These are phyloP conservation scores for Alternaria gaisen DNA, from an alignment of 2,329 filamentous ascomycete species.

Conservation along the genomic window DNA sequence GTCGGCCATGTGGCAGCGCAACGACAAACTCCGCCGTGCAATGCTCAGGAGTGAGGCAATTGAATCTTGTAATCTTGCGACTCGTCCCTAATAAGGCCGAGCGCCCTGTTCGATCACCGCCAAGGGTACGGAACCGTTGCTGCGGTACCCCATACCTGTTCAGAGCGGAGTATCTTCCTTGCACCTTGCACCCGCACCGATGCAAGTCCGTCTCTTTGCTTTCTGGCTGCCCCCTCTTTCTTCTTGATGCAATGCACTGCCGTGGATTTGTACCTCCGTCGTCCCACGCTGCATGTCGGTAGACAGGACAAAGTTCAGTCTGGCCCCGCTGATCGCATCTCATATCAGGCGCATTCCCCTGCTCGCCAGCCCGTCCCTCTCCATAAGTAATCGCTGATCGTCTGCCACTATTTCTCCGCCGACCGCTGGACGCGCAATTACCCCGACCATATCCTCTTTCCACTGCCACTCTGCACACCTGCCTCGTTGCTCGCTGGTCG, in stretches of 20 bases:
- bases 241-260: slow-evolving; percentile 37
- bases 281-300: slow-evolving; percentile 35
- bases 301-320: slow-evolving; percentile 25
- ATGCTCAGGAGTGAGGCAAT: slow-evolving; percentile 19
- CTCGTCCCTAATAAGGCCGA: slow-evolving; percentile 19
- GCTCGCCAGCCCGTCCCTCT: slow-evolving; percentile 34
- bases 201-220: slow-evolving; percentile 28
- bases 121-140: slow-evolving; percentile 32
- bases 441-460: neutral
- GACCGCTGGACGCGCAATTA: slow-evolving; percentile 1
- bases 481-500: slow-evolving; percentile 25
- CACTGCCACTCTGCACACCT: neutral
- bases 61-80: slow-evolving; percentile 10
- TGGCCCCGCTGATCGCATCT: slow-evolving; percentile 41
- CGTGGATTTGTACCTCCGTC: slow-evolving; percentile 35
- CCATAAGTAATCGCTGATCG: slow-evolving; percentile 33
- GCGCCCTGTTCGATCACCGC: slow-evolving; percentile 25
- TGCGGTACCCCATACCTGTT: slow-evolving; percentile 25
- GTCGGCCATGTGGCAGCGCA: slow-evolving; percentile 13
- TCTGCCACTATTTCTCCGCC: slow-evolving; percentile 16
- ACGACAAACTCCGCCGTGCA: slow-evolving; percentile 10
- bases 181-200: slow-evolving; percentile 19
- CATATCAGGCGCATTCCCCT: slow-evolving; percentile 34
- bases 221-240: slow-evolving; percentile 26
- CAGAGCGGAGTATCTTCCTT: slow-evolving; percentile 2